Base-by-base conservation (phyloP, 345 rosid species). In the Gossypium sturtianum region DNA sequence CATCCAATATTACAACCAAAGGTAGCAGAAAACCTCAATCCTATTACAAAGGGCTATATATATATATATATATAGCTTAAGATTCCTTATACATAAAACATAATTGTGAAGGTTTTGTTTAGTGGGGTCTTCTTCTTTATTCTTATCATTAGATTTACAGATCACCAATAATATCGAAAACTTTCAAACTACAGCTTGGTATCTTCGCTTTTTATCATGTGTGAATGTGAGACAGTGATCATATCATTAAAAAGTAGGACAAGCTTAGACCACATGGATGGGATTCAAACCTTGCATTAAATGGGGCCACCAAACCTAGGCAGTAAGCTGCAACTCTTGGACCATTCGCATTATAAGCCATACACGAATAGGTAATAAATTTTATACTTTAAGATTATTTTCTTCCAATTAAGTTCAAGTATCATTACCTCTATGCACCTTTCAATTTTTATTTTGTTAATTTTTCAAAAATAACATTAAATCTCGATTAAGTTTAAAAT, bases 251-350 rank as follows among this genome's bases (percentile, higher is more conserved):
- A 48, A 25, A 63, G 29, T 44, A 49, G 58, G 59, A 43, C 43
- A 68, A 25, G 43, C 72, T 68, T 25, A 68, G 44, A 27, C 72
- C 72, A 57, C 27, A 16, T 56, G 59, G 72, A 10, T 25, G 58
- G 22, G 43, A 49, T 66, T 67, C 71, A 67, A 68, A 16, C 58
- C 29, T 1, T 68, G 2, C 72, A 68, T 49, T 49, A 9, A 68
- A 68, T 25, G 57, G 44, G 72, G 38, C 41, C 71, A 67, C 41
- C 11, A 12, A 15, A 45, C 38, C 34, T 45, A 22, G 20, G 20
- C n/a, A 61, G 12, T 45, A 45, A 29, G 44, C 66, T 29, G 20
- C 20, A 27, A 29, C 27, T 61, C 10, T 61, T 12, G 19, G 70
- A 66, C 53, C 19, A 47, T 22, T 66, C 19, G 22, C 54, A 22